Evolutionary conservation across 371 early-diverging fungal species (phyloP).

Genomic region (Haplosporangium sp.): DNA sequence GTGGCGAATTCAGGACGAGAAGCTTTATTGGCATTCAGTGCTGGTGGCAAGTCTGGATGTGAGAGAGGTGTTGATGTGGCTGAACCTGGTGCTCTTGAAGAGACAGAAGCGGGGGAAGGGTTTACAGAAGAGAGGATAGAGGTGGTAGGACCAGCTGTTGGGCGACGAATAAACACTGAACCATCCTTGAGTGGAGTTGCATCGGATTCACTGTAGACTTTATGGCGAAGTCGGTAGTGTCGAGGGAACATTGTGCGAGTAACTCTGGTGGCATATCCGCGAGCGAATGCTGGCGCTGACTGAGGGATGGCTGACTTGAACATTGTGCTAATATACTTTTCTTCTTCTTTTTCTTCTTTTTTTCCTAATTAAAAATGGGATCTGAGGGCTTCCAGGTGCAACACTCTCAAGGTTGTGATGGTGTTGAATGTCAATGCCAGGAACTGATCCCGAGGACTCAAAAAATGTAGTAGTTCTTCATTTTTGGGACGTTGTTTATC

Average conservation of each 20-base stretch:
- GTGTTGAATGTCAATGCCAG: background rate
- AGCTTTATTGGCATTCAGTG: slow-evolving; percentile 38
- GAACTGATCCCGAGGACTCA: background rate
- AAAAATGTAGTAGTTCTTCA: background rate
- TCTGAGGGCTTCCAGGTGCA: background rate
- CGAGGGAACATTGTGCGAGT: slow-evolving; percentile 55
- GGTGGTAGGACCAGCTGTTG: slow-evolving; percentile 45
- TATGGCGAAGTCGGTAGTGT: slow-evolving; percentile 50
- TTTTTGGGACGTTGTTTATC: background rate
- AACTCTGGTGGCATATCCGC: slow-evolving; percentile 42
- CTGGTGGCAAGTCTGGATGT: slow-evolving; percentile 57
- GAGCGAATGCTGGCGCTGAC: slow-evolving; percentile 34
- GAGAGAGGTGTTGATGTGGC: slow-evolving; percentile 32
- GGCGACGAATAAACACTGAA: slow-evolving; percentile 50
- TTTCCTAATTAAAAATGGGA: background rate
- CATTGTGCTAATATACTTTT: slow-evolving; percentile 2
- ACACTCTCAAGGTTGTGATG: slow-evolving; percentile 1
- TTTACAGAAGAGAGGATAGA: slow-evolving; percentile 51
- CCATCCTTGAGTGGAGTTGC: slow-evolving; percentile 43
- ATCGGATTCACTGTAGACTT: slow-evolving; percentile 30
- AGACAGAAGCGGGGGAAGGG: slow-evolving; percentile 49
- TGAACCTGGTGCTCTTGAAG: slow-evolving; percentile 28
- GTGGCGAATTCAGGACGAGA: slow-evolving; percentile 42
- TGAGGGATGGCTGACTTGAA: slow-evolving; percentile 34
- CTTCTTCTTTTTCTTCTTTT: no score